Conservation (phyloP, 2,329 filamentous ascomycete genomes). For the Talaromyces funiculosus region DNA sequence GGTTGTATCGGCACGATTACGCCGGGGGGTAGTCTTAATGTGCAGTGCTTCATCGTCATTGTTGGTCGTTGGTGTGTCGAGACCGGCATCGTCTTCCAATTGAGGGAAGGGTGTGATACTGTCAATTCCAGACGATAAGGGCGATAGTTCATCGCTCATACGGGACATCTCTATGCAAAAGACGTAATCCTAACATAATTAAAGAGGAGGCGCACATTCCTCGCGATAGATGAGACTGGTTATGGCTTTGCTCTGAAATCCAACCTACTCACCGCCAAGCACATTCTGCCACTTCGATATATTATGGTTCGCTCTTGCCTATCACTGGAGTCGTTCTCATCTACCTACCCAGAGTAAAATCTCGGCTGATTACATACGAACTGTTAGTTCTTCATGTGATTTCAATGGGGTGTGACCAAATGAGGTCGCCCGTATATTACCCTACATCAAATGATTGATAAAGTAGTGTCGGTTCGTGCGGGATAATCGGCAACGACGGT, state of each 20-base stretch:
- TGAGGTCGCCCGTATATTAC: background rate
- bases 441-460: background rate
- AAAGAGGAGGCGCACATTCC: background rate
- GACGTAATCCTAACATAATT: background rate
- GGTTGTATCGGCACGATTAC: slow-evolving; percentile 1
- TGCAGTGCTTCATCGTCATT: slow-evolving; percentile 10
- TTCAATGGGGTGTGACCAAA: background rate
- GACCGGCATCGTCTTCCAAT: slow-evolving; percentile 8
- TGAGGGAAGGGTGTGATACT: slow-evolving; percentile 12
- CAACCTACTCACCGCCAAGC: background rate
- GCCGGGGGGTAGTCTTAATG: slow-evolving; percentile 3
- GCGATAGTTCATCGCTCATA: slow-evolving; percentile 8
- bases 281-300: background rate
- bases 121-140: slow-evolving; percentile 13
- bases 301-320: background rate
- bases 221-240: background rate
- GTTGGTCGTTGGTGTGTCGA: background rate
- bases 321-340: background rate
- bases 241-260: background rate
- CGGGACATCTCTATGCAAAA: slow-evolving; percentile 4
- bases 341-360: background rate
- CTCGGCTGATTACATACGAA: background rate
- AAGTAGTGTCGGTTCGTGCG: slow-evolving; percentile 6
- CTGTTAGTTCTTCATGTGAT: background rate
- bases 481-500: background rate